These are phyloP conservation scores for Camellia lanceoleosa DNA, from an alignment of 148 eudicot species.

Conservation along the genomic window DNA sequence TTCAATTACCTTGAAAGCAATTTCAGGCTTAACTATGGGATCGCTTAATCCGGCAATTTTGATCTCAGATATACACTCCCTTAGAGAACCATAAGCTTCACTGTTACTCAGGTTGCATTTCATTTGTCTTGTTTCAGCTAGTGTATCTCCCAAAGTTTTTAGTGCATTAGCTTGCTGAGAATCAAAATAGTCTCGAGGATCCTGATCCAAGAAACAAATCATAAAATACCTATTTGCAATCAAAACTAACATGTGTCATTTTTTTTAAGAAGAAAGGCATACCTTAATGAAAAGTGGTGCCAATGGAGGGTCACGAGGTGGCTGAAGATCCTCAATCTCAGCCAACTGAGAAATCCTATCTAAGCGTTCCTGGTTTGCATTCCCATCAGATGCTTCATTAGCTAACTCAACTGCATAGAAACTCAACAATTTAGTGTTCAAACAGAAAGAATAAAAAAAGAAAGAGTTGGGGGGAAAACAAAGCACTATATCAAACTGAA, in stretches of 20 bases:
- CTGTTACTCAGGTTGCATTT: slow-evolving; percentile 47
- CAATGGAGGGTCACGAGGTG: slow-evolving; percentile 73
- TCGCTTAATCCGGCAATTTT: slow-evolving; percentile 52
- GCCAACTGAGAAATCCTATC: slow-evolving; percentile 65
- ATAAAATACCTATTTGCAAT: neutral
- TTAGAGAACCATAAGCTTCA: slow-evolving; percentile 62
- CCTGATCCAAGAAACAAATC: slow-evolving; percentile 43
- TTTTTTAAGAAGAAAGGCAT: slow-evolving; percentile 13
- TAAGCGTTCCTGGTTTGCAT: slow-evolving; percentile 47
- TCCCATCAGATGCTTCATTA: slow-evolving; percentile 49
- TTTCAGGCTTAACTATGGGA: slow-evolving; percentile 65
- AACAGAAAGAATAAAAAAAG: neutral
- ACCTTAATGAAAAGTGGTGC: slow-evolving; percentile 96
- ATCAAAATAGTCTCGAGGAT: slow-evolving; percentile 93
- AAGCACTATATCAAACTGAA: too few species aligned
- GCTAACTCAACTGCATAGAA: slow-evolving; percentile 62
- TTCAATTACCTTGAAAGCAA: slow-evolving; percentile 69
- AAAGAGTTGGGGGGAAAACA: neutral
- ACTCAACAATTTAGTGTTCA: neutral
- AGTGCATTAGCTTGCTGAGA: slow-evolving; percentile 93
- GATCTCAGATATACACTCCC: slow-evolving; percentile 48
- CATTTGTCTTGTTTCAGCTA: slow-evolving; percentile 40
- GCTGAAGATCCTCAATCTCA: slow-evolving; percentile 95
- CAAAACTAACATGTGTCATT: neutral
- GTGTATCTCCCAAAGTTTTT: slow-evolving; percentile 56